A percentile compares a stretch with the other conserved stretches of the same genome.
phyloP scores from a whole-genome alignment of 176 grass and related monocot genomes.

The Typha latifolia region DNA sequence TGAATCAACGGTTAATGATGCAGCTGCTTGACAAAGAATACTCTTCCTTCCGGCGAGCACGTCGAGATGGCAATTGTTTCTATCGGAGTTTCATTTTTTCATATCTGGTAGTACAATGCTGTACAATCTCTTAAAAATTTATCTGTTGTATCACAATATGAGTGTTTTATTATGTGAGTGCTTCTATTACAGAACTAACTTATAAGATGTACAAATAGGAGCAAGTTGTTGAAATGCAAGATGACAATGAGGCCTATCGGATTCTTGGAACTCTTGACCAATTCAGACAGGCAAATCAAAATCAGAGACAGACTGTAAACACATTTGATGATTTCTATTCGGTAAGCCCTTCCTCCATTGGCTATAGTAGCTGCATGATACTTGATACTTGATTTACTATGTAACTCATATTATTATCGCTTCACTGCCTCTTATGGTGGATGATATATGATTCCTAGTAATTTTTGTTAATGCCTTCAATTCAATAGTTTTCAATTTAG shows the following conservation, averaged over 20 bases:
- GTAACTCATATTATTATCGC: no score
- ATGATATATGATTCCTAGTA: no score
- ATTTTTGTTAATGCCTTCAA: no score
- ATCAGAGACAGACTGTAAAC: not conserved
- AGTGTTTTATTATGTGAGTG: not conserved
- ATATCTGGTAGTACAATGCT: not conserved
- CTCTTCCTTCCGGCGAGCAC: not conserved
- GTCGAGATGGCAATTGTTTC: constrained; percentile 4
- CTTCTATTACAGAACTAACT: not conserved
- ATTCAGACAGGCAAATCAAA: not conserved
- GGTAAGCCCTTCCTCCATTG: not conserved
- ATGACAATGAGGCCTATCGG: not conserved
- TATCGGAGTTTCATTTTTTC: constrained; percentile 3
- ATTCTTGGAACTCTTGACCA: not conserved
- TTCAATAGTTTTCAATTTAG: no score
- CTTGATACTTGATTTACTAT: no score
- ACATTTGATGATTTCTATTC: not conserved
- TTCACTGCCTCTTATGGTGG: no score
- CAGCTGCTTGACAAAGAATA: not conserved
- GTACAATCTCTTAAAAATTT: not conserved
- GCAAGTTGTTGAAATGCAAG: not conserved
- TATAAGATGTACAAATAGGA: constrained; percentile 1
- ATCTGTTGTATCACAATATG: no score
- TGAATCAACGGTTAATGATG: not conserved
- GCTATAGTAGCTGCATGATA: not conserved